Evolutionary conservation across 805 yeast species (phyloP).

Genomic region (Nematodospora valgi): DNA sequence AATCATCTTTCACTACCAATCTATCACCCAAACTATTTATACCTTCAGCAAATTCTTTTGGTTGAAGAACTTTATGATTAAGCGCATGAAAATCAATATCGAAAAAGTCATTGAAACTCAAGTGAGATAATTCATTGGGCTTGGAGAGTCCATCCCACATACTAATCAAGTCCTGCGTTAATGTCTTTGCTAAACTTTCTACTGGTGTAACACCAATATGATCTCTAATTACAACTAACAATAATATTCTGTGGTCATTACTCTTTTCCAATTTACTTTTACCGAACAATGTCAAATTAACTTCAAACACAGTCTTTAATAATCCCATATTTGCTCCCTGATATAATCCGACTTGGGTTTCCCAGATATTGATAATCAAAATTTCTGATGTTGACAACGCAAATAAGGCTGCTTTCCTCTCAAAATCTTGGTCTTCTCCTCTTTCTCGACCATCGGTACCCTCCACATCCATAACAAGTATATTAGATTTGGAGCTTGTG

Average conservation of each 20-base stretch:
- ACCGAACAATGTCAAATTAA: constrained; percentile 82
- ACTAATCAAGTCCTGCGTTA: constrained; percentile 65
- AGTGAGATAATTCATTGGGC: constrained; percentile 58
- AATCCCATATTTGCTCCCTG: constrained; percentile 98
- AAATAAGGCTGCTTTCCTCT: constrained; percentile 91
- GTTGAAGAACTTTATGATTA: constrained; percentile 81
- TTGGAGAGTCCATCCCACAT: constrained; percentile 79
- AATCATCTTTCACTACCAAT: constrained; percentile 40
- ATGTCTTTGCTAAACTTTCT: constrained; percentile 62
- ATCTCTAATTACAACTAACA: constrained; percentile 89
- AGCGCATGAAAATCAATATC: constrained; percentile 79
- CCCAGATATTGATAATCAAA: constrained; percentile 92
- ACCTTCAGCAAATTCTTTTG: constrained; percentile 62
- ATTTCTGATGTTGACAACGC: constrained; percentile 91
- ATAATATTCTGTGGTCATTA: constrained; percentile 55
- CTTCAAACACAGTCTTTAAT: constrained; percentile 93
- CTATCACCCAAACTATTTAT: constrained; percentile 62
- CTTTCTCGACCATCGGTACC: constrained; percentile 98
- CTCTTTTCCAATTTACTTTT: constrained; percentile 34
- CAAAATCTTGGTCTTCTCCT: constrained; percentile 98
- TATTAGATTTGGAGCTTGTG: constrained; percentile 25
- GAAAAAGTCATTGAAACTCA: constrained; percentile 69
- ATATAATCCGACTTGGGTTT: constrained; percentile 91
- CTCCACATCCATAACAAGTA: constrained; percentile 93
- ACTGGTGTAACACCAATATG: constrained; percentile 86